Conservation (phyloP, 192 early-diverging fungal species). For the Umbelopsis ramanniana region DNA sequence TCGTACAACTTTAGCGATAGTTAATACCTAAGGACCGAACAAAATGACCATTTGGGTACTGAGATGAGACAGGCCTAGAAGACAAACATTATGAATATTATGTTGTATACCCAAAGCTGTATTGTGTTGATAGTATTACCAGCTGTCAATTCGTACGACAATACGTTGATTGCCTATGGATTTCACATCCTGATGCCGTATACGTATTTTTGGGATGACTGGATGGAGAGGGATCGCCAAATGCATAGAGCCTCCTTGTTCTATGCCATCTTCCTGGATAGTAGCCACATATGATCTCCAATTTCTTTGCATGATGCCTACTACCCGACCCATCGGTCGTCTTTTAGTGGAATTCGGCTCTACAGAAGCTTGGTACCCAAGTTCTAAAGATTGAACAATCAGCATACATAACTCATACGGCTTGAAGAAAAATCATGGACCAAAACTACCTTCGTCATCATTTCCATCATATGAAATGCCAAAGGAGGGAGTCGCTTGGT, state of each 20-base stretch:
- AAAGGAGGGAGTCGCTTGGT: conserved; percentile 49
- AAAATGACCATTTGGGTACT: conserved; percentile 81
- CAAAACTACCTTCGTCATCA: conserved; percentile 27
- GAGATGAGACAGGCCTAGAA: conserved; percentile 60
- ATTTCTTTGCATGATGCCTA: conserved; percentile 65
- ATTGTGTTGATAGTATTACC: conserved; percentile 35
- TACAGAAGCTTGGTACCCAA: conserved; percentile 17
- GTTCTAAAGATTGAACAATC: neutral
- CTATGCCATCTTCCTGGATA: conserved; percentile 62
- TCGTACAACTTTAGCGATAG: too few relatives aligned
- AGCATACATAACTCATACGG: neutral
- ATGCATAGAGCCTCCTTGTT: conserved; percentile 57
- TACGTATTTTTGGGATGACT: conserved; percentile 75
- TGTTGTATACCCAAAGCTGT: neutral
- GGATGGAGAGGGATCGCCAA: conserved; percentile 71
- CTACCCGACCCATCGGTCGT: conserved; percentile 55
- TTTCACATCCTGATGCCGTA: conserved; percentile 65
- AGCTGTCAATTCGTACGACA: conserved; percentile 75
- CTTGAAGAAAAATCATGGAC: neutral
- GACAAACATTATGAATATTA: neutral
- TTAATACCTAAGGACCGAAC: conserved; percentile 58
- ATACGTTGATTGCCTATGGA: conserved; percentile 65
- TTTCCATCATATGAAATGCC: conserved; percentile 46
- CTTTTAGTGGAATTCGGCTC: neutral
- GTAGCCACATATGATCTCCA: conserved; percentile 83